Evolutionary conservation across 31 red algal genomes (phyloP).

Genomic region (Odonthalia washingtoniensis): DNA sequence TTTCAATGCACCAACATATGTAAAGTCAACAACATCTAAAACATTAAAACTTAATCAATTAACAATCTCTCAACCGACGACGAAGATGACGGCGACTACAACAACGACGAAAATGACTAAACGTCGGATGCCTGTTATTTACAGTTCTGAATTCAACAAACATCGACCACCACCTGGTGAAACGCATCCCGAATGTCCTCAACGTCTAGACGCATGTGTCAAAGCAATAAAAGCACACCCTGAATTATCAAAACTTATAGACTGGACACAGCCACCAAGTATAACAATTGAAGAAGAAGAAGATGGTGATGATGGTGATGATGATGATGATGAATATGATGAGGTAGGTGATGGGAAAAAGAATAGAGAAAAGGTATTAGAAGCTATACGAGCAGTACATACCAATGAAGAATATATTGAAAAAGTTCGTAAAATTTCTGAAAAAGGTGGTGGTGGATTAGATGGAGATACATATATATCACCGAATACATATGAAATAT

Average conservation of each 20-base stretch:
- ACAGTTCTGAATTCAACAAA: conserved; percentile 76
- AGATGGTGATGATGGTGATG: conserved; percentile 2
- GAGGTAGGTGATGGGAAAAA: too few relatives aligned
- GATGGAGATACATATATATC: conserved; percentile 93
- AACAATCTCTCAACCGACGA: too few relatives aligned
- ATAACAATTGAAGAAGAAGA: conserved; percentile 1
- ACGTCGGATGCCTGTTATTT: conserved; percentile 81
- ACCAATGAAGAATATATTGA: conserved; percentile 71
- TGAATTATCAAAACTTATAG: conserved; percentile 42
- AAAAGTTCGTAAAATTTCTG: conserved; percentile 57
- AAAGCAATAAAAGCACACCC: conserved; percentile 48
- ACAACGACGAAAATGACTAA: neutral
- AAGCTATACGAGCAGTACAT: conserved; percentile 70
- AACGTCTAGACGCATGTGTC: conserved; percentile 70
- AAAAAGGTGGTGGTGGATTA: conserved; percentile 54
- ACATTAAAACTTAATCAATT: too few relatives aligned
- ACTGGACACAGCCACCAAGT: conserved; percentile 43
- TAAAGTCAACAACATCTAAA: too few relatives aligned
- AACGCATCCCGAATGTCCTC: conserved; percentile 86
- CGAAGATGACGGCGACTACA: too few relatives aligned
- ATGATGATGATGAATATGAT: too few relatives aligned
- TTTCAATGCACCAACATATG: too few relatives aligned
- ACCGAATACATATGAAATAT: conserved; percentile 61
- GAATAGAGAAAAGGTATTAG: conserved; percentile 51
- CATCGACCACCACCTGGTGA: conserved; percentile 51